Percentiles rank a stretch among this genome's conserved stretches.
These are phyloP conservation scores for Ceratocystis eucalypticola DNA, from an alignment of 2,329 filamentous ascomycete species.

Conservation along the genomic window DNA sequence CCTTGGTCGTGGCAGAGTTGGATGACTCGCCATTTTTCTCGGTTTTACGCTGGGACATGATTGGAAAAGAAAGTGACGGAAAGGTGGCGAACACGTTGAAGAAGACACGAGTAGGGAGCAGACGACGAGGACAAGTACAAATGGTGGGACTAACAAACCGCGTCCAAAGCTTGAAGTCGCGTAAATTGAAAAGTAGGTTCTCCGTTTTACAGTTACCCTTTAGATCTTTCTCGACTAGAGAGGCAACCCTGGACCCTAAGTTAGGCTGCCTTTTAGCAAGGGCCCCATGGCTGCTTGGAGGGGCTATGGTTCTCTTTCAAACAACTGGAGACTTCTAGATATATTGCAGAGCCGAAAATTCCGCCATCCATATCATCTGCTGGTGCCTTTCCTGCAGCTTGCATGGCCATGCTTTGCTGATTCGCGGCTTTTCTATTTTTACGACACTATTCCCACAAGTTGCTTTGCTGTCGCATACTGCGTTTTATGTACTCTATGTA, in stretches of 20 bases:
- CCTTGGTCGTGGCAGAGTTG: constrained; percentile 44
- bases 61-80: constrained; percentile 4
- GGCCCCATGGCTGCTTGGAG: not conserved
- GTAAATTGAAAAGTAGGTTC: constrained; percentile 11
- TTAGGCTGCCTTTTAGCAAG: not conserved
- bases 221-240: not conserved
- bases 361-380: not conserved
- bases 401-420: not conserved
- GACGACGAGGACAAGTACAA: no score
- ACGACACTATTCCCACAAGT: no score
- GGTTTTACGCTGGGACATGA: constrained; percentile 37
- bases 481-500: not conserved
- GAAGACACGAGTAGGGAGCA: not conserved
- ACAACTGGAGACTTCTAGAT: not conserved
- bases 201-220: not conserved
- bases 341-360: not conserved
- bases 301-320: not conserved
- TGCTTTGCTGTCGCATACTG: not conserved
- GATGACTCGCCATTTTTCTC: constrained; percentile 49
- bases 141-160: not conserved
- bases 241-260: not conserved
- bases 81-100: not conserved
- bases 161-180: not conserved
- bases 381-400: not conserved
- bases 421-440: not conserved